Evolutionary conservation across 805 yeast genomes (phyloP).

Genomic region (Yarrowia sp.): DNA sequence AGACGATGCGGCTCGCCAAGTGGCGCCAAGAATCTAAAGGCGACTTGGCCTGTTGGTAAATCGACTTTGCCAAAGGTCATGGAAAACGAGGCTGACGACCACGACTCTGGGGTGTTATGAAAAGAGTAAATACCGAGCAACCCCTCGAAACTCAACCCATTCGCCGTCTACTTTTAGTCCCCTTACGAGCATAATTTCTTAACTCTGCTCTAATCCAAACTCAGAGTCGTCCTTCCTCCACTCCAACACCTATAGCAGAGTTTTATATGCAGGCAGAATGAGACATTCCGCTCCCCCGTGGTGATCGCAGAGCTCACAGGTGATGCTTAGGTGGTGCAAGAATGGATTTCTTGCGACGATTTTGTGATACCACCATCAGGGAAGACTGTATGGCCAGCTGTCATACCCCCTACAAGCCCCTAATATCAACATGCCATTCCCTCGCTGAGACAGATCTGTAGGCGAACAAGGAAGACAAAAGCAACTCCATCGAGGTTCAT

Average conservation of each 20-base stretch:
- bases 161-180: neutral
- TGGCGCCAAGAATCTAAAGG: neutral
- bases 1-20: slow-evolving; percentile 16
- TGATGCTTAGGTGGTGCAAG: neutral
- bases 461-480: neutral
- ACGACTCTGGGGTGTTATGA: neutral
- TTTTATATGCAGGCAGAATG: slow-evolving; percentile 18
- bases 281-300: slow-evolving; percentile 17
- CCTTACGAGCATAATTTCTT: neutral
- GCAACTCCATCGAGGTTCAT: slow-evolving; percentile 23
- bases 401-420: too few species aligned
- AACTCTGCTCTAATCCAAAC: neutral
- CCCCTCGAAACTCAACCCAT: neutral
- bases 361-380: neutral
- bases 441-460: neutral
- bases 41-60: slow-evolving; percentile 6
- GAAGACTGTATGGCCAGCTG: too few species aligned
- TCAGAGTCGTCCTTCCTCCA: neutral
- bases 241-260: neutral
- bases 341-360: neutral
- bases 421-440: neutral
- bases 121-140: neutral
- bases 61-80: neutral
- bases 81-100: neutral
- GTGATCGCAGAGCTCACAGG: neutral